These are phyloP conservation scores for Venturia nashicola DNA, from an alignment of 2,329 filamentous ascomycete genomes.

Conservation along the genomic window DNA sequence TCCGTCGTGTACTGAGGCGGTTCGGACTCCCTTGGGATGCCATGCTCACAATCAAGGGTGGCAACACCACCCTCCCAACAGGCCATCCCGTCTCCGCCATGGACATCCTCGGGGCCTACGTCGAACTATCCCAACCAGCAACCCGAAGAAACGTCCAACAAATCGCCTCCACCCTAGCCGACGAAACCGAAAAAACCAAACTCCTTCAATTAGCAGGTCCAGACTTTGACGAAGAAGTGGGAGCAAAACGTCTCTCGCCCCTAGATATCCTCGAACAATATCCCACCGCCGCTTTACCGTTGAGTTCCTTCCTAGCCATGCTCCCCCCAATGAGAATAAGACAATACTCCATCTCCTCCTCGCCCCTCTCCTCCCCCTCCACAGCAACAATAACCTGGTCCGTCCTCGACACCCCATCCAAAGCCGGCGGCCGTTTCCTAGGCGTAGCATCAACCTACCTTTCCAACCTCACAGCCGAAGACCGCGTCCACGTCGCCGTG, in stretches of 20 bases:
- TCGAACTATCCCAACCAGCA: conserved; percentile 61
- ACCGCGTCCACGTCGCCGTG: conserved; percentile 30
- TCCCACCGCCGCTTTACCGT: conserved; percentile 24
- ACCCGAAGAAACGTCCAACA: conserved; percentile 26
- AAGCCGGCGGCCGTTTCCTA: conserved; percentile 31
- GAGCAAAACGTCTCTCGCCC: conserved; percentile 11
- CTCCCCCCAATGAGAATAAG: conserved; percentile 65
- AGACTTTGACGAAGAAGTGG: background rate
- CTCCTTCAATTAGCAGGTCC: background rate
- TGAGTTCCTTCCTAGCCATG: conserved; percentile 57
- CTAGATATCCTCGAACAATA: conserved; percentile 16
- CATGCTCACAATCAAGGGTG: conserved; percentile 47
- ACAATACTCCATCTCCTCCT: conserved; percentile 73
- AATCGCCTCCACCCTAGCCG: background rate
- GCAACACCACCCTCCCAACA: conserved; percentile 55
- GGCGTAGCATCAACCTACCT: conserved; percentile 34
- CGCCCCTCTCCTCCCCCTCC: conserved; percentile 46
- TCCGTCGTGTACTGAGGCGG: conserved; percentile 49
- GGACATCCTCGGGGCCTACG: conserved; percentile 55
- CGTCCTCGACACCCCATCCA: conserved; percentile 38
- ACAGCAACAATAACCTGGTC: conserved; percentile 56
- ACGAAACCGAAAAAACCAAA: background rate
- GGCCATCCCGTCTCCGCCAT: conserved; percentile 47
- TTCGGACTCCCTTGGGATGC: conserved; percentile 61
- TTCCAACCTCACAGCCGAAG: conserved; percentile 25